Percentiles rank a stretch among this genome's conserved stretches.
phyloP scores from a whole-genome alignment of 2,329 filamentous ascomycete genomes.

The Phoma herbarum region DNA sequence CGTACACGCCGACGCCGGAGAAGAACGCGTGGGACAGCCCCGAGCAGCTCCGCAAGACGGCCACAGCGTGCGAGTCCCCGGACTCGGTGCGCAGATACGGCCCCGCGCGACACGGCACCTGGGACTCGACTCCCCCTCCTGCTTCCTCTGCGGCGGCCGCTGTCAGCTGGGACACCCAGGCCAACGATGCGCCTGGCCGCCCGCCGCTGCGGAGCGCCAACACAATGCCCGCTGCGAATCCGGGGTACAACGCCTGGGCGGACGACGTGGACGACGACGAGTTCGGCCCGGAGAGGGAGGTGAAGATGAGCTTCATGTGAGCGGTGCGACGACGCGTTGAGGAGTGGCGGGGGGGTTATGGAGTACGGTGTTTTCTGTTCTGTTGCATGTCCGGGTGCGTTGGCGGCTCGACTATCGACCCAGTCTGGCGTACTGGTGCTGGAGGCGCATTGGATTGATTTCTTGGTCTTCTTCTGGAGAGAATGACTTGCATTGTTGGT shows the following conservation, averaged over 20 bases:
- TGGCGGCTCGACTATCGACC: not conserved
- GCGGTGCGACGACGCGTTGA: not conserved
- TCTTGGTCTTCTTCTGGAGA: not conserved
- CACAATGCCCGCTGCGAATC: conserved; percentile 38
- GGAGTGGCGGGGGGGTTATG: not conserved
- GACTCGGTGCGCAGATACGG: not conserved
- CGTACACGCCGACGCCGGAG: not conserved
- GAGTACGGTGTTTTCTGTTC: not conserved
- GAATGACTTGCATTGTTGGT: not conserved
- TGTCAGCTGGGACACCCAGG: conserved; percentile 7
- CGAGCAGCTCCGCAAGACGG: not conserved
- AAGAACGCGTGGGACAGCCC: not conserved
- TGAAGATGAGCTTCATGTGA: conserved; percentile 59
- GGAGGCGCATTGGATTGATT: not conserved
- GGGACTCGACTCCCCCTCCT: conserved; percentile 2
- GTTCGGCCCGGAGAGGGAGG: conserved; percentile 57
- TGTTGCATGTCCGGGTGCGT: not conserved
- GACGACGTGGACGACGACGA: conserved; percentile 58
- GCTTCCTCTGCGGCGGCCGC: not conserved
- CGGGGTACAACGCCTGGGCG: conserved; percentile 58
- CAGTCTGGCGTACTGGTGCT: not conserved
- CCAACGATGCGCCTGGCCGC: conserved; percentile 35
- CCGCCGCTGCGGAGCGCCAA: conserved; percentile 41
- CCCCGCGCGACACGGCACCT: not conserved
- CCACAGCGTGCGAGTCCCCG: not conserved